Evolutionary conservation across 169 alveolate species (phyloP).

Genomic region (Toxoplasma gondii): DNA sequence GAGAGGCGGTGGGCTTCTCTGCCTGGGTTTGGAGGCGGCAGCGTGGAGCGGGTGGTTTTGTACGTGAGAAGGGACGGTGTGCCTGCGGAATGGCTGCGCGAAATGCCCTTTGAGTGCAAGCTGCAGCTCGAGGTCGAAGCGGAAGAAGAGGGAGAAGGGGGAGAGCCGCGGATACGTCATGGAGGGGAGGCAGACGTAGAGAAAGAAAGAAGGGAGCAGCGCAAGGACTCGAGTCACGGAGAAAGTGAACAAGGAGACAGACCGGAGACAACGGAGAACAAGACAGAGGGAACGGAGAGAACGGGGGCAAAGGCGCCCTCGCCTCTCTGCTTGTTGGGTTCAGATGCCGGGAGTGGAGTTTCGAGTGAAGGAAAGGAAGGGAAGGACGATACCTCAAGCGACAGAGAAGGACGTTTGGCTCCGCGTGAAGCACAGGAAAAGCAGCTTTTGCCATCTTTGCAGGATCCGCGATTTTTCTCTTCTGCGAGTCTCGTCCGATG

Average conservation of each 20-base stretch:
- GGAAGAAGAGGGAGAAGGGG: neutral
- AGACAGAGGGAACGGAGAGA: neutral
- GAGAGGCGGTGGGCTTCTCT: neutral
- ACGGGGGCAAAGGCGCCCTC: neutral
- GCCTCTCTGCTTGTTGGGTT: constrained; percentile 4
- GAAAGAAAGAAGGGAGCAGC: neutral
- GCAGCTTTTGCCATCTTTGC: no score
- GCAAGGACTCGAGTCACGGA: neutral
- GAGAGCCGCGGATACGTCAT: neutral
- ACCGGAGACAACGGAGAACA: neutral
- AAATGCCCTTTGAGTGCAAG: constrained; percentile 8
- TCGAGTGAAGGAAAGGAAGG: no score
- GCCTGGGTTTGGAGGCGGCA: constrained; percentile 9
- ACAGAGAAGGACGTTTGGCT: no score
- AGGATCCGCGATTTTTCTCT: neutral
- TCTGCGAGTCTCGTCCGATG: constrained; percentile 9
- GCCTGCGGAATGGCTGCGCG: neutral
- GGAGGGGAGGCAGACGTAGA: neutral
- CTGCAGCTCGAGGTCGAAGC: neutral
- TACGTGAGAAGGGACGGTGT: neutral
- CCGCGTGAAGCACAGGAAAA: no score
- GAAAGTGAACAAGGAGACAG: neutral
- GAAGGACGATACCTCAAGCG: no score
- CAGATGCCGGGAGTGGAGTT: no score
- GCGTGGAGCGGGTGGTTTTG: constrained; percentile 15